Percentiles rank a stretch among this genome's conserved stretches.
These are phyloP conservation scores for Hirschfeldia incana DNA, from an alignment of 345 rosid species.

Conservation along the genomic window DNA sequence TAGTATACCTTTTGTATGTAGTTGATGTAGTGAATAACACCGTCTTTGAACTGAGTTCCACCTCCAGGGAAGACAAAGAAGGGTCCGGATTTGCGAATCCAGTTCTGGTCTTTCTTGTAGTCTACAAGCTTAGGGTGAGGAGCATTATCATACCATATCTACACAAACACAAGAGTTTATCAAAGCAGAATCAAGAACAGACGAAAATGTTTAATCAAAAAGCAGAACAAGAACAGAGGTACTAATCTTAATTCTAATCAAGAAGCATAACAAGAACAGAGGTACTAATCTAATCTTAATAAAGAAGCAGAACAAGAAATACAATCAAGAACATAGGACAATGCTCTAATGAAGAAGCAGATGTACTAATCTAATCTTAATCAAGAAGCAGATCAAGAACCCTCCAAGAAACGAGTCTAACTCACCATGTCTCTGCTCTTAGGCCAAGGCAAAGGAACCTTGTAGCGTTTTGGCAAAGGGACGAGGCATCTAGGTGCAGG, in stretches of 20 bases:
- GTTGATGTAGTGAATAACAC: slow-evolving; percentile 65
- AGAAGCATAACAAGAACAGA: too few relatives aligned
- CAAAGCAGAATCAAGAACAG: neutral
- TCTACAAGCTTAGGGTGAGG: slow-evolving; percentile 96
- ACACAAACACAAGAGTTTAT: slow-evolving; percentile 5
- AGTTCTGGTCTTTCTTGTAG: slow-evolving; percentile 91
- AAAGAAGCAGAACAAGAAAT: neutral
- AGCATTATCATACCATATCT: slow-evolving; percentile 82
- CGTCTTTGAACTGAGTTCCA: slow-evolving; percentile 92
- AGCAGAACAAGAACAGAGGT: too few relatives aligned
- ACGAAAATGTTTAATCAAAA: neutral
- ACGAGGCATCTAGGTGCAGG: slow-evolving; percentile 64
- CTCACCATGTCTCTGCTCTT: slow-evolving; percentile 98
- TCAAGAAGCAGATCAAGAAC: slow-evolving; percentile 4
- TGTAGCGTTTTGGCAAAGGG: slow-evolving; percentile 74
- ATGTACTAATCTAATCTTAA: neutral
- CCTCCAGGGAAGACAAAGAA: slow-evolving; percentile 87
- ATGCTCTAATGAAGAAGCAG: neutral
- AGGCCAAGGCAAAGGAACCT: slow-evolving; percentile 79
- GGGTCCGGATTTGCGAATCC: slow-evolving; percentile 74
- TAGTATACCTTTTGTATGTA: slow-evolving; percentile 61
- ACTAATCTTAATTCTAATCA: too few relatives aligned
- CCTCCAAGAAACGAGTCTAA: slow-evolving; percentile 40
- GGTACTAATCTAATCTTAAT: too few relatives aligned
- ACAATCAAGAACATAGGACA: neutral